A percentile compares a stretch with the other conserved stretches of the same genome.
These are phyloP conservation scores for Phoenix dactylifera DNA, from an alignment of 176 grass and related monocot genomes.

Conservation along the genomic window DNA sequence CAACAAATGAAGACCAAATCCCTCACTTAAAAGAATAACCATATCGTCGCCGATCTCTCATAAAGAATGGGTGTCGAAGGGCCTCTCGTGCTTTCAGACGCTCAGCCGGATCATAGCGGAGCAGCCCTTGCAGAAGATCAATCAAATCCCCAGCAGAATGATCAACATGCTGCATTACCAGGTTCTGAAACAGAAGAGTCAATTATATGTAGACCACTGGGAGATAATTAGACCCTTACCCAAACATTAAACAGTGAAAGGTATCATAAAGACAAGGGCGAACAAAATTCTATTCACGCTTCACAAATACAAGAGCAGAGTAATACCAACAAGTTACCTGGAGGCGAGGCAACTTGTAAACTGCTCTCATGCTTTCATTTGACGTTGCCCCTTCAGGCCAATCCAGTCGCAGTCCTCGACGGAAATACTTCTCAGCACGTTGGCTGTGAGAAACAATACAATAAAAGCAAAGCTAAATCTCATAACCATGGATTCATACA, in stretches of 20 bases:
- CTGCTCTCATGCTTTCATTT: conserved; percentile 82
- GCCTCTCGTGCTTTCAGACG: conserved; percentile 80
- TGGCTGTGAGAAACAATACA: conserved; percentile 40
- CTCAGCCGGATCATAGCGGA: conserved; percentile 71
- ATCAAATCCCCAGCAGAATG: conserved; percentile 91
- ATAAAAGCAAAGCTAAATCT: conserved; percentile 1
- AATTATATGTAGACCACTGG: neutral
- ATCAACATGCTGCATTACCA: conserved; percentile 89
- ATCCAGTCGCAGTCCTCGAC: conserved; percentile 55
- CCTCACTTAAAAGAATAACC: conserved; percentile 21
- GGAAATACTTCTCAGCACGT: conserved; percentile 91
- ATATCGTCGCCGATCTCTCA: conserved; percentile 74
- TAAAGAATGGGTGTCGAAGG: conserved; percentile 89
- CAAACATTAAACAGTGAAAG: too few relatives aligned
- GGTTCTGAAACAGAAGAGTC: conserved; percentile 44
- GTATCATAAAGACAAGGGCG: too few relatives aligned
- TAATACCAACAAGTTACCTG: conserved; percentile 38
- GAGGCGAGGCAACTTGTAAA: conserved; percentile 90
- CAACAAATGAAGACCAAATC: conserved; percentile 17
- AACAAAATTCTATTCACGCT: too few relatives aligned
- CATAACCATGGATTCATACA: too few relatives aligned
- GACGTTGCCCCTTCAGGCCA: conserved; percentile 92
- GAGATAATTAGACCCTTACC: too few relatives aligned
- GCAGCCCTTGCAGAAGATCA: conserved; percentile 93
- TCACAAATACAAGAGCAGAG: too few relatives aligned